Conservation (phyloP, 257 asterid species). For the Ajuga chamaepitys region DNA sequence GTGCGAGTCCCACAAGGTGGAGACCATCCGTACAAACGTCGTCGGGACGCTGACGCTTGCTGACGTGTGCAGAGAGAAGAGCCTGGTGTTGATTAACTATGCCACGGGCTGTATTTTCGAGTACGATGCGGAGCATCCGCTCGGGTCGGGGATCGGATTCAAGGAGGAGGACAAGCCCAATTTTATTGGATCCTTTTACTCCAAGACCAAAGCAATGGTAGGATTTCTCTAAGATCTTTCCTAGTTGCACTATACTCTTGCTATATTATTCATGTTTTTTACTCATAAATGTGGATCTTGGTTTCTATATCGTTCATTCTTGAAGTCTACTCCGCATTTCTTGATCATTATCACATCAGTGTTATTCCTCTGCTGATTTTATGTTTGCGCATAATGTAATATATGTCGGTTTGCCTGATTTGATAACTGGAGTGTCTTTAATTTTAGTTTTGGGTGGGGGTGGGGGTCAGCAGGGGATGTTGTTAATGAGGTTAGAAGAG, state of each 20-base stretch:
- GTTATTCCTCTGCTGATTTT: background rate
- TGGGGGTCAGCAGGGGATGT: too few relatives aligned
- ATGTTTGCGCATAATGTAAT: background rate
- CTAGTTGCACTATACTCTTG: background rate
- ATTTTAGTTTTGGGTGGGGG: too few relatives aligned
- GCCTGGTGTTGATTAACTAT: conserved; percentile 55
- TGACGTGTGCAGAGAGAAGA: conserved; percentile 65
- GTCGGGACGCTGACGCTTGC: conserved; percentile 80
- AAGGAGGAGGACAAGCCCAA: conserved; percentile 89
- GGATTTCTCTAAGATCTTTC: conserved; percentile 4
- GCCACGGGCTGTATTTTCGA: conserved; percentile 87
- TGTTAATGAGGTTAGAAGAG: too few relatives aligned
- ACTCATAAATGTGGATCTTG: conserved; percentile 12
- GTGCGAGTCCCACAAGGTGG: conserved; percentile 88
- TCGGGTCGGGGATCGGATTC: conserved; percentile 72
- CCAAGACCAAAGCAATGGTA: conserved; percentile 92
- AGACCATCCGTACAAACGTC: conserved; percentile 74
- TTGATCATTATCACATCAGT: background rate
- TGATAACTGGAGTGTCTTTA: too few relatives aligned
- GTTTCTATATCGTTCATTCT: background rate
- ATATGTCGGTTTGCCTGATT: too few relatives aligned
- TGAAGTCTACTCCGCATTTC: background rate
- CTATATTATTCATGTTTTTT: background rate
- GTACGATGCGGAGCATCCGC: conserved; percentile 51
- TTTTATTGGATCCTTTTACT: conserved; percentile 74